A percentile compares a stretch with the other conserved stretches of the same genome.
phyloP scores from a whole-genome alignment of 2,329 filamentous ascomycete species.

The Mariannaea sp. region DNA sequence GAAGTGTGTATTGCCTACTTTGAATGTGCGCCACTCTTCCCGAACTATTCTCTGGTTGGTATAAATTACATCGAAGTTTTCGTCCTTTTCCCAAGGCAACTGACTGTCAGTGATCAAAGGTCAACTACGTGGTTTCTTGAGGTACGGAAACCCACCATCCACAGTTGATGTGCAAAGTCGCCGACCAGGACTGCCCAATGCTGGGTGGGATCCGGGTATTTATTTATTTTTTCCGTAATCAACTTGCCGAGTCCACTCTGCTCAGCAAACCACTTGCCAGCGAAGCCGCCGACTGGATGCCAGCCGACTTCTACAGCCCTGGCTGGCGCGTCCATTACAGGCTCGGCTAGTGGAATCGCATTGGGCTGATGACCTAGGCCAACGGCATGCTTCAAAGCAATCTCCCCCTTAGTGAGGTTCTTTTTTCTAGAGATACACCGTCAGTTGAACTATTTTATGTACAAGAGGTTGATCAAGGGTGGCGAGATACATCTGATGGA shows the following conservation, averaged over 20 bases:
- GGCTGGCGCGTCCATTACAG: conserved; percentile 38
- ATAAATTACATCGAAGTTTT: conserved; percentile 61
- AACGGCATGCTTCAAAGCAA: conserved; percentile 44
- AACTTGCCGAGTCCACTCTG: conserved; percentile 58
- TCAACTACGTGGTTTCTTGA: too few relatives aligned
- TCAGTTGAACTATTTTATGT: conserved; percentile 8
- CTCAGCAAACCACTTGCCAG: conserved; percentile 63
- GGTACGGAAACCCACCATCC: conserved; percentile 59
- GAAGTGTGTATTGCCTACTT: conserved; percentile 57
- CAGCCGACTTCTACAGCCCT: conserved; percentile 58
- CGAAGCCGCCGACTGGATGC: conserved; percentile 61
- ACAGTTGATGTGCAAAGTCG: conserved; percentile 60
- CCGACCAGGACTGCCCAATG: conserved; percentile 65
- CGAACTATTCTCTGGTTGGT: conserved; percentile 54
- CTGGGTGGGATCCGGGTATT: conserved; percentile 63
- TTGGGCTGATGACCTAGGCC: conserved; percentile 43
- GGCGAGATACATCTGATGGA: too few relatives aligned
- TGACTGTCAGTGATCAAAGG: neutral
- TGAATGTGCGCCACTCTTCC: conserved; percentile 56
- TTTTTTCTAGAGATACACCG: conserved; percentile 32
- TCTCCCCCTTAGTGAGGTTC: conserved; percentile 43
- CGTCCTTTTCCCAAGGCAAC: conserved; percentile 48
- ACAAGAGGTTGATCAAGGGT: neutral
- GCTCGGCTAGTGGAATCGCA: conserved; percentile 38
- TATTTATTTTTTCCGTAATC: conserved; percentile 59